These are phyloP conservation scores for Endocalyx cinctus DNA, from an alignment of 2,329 filamentous ascomycete species.

Conservation along the genomic window DNA sequence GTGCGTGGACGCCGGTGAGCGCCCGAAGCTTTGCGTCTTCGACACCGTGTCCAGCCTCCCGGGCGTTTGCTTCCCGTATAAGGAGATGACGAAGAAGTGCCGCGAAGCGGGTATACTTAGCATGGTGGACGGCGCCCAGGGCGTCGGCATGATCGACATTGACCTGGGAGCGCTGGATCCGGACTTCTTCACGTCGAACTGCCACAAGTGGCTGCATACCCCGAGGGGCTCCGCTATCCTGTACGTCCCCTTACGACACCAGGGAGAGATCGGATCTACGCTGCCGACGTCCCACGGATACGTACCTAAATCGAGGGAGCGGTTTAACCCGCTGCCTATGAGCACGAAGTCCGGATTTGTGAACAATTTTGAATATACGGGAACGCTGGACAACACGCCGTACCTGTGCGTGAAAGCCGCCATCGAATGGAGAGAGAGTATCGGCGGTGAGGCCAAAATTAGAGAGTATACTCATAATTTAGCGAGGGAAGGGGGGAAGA, in stretches of 20 bases:
- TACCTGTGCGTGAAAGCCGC: slow-evolving; percentile 70
- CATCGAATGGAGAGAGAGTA: slow-evolving; percentile 64
- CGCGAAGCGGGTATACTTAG: slow-evolving; percentile 64
- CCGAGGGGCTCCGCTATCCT: slow-evolving; percentile 79
- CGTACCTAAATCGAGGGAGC: slow-evolving; percentile 36
- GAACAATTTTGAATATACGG: slow-evolving; percentile 69
- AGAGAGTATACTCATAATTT: slow-evolving; percentile 58
- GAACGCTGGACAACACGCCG: slow-evolving; percentile 68
- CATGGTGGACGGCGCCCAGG: slow-evolving; percentile 80
- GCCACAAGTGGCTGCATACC: slow-evolving; percentile 84
- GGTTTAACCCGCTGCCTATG: slow-evolving; percentile 38
- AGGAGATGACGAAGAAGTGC: slow-evolving; percentile 60
- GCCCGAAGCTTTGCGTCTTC: slow-evolving; percentile 65
- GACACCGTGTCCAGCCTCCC: slow-evolving; percentile 78
- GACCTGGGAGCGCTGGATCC: slow-evolving; percentile 64
- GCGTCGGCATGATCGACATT: slow-evolving; percentile 71
- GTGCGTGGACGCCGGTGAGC: slow-evolving; percentile 52
- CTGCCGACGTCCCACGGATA: slow-evolving; percentile 81
- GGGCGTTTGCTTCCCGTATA: slow-evolving; percentile 75
- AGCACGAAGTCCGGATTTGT: slow-evolving; percentile 56
- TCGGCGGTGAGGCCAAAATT: slow-evolving; percentile 72
- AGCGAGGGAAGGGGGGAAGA: slow-evolving; percentile 57
- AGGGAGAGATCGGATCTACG: slow-evolving; percentile 67
- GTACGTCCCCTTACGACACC: slow-evolving; percentile 73
- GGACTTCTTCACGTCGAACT: slow-evolving; percentile 85